phyloP scores from a whole-genome alignment of 106 monocot genomes.

The Dioscorea alata region DNA sequence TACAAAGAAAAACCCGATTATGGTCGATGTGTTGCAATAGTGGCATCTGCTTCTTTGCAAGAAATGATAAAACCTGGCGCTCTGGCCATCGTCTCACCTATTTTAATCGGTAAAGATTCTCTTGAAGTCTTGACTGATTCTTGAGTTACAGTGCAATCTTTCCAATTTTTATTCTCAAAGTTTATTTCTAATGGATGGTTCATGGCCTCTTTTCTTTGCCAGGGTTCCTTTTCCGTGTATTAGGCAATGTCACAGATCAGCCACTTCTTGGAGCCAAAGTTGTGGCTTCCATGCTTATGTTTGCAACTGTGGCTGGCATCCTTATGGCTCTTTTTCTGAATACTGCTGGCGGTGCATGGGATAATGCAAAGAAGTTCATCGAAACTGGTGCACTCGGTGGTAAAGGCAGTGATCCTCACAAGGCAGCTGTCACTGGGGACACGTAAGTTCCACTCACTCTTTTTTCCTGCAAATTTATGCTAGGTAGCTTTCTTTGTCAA shows the following conservation, averaged over 20 bases:
- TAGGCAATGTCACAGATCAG: slow-evolving; percentile 75
- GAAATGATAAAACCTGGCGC: slow-evolving; percentile 99
- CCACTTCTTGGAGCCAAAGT: slow-evolving; percentile 95
- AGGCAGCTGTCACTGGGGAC: slow-evolving; percentile 94
- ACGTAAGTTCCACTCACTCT: slow-evolving; percentile 58
- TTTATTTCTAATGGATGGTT: not conserved
- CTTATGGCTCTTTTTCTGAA: slow-evolving; percentile 98
- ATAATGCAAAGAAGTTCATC: slow-evolving; percentile 98
- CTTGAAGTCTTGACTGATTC: not conserved
- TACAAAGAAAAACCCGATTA: slow-evolving; percentile 98
- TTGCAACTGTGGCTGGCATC: slow-evolving; percentile 93
- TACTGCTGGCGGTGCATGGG: slow-evolving; percentile 98
- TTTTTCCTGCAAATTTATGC: not conserved
- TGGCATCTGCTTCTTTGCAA: slow-evolving; percentile 88
- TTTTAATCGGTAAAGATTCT: slow-evolving; percentile 54
- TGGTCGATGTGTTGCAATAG: slow-evolving; percentile 96
- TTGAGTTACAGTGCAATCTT: not conserved
- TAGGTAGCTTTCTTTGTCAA: not conserved
- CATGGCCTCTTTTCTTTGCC: slow-evolving; percentile 8
- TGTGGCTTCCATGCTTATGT: slow-evolving; percentile 96
- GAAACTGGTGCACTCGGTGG: slow-evolving; percentile 98
- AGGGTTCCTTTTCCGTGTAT: slow-evolving; percentile 82
- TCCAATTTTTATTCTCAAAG: not conserved
- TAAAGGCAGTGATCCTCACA: slow-evolving; percentile 95
- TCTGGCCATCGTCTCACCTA: slow-evolving; percentile 87